Base-by-base conservation (phyloP, 192 early-diverging fungal species). In the Coemansia guatemalensis region DNA sequence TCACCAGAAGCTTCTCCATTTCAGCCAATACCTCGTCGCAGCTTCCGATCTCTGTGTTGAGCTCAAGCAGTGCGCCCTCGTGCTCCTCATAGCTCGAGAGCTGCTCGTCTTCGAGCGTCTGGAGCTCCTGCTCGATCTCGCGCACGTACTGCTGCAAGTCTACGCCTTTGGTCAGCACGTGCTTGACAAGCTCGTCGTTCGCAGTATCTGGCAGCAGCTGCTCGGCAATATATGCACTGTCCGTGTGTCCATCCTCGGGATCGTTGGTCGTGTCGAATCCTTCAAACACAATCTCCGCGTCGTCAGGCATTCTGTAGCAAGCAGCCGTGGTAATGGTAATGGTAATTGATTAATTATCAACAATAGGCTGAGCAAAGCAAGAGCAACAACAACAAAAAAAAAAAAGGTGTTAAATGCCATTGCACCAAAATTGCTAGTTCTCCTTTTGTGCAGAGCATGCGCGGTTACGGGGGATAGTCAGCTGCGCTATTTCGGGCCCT, bases 131-230 rank as follows among this genome's bases (percentile, higher is more conserved):
- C 35, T 90, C 88, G 14, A 97, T 85, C 33, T 93, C 80, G 48
- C 82, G 86, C 7, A 90, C 88, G 75, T 96, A 93, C 66, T 91
- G 87, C 18, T 92, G 86, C 52, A 99, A 83, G 74, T 96, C 93
- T 62, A 93, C 85, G 29, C 92, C 93, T 74, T 89, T 62, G 8
- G 85, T 84, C 47, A 98, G 78, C 4, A 91, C 89, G 35, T 93
- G 83, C 44, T 83, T 85, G 35, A 98, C 91, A 32, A 94, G 83
- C 51, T 87, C 87, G 69, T 98, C 93, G 73, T 92, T 91, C 56
- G 93, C 83, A 53, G 93, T 89, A 50, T 89, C 88, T 9, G 61
- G 67, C 32, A 82, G 58, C 60, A 56, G 32, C 44, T 65, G 54
- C 48, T 63, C 60, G 5, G 35, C 53, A 9, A n/a, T 22, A 21